Evolutionary conservation across 441 rosid species (phyloP).

Genomic region (Pelargonium fulgidum): DNA sequence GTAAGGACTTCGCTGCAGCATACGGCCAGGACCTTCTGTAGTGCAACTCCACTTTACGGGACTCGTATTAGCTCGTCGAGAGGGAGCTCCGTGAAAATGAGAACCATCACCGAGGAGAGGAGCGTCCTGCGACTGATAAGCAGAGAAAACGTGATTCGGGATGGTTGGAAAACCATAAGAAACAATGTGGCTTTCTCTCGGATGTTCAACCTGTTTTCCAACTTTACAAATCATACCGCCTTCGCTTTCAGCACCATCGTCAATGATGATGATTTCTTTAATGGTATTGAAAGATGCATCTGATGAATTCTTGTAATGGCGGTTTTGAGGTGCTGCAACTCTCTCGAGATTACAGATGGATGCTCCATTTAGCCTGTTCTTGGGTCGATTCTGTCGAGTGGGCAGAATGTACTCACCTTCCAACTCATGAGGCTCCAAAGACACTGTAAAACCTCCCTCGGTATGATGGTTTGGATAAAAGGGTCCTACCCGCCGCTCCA

Average conservation of each 20-base stretch:
- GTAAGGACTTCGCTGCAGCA: slow-evolving; percentile 32
- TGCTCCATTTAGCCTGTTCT: slow-evolving; percentile 21
- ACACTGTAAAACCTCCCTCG: slow-evolving; percentile 22
- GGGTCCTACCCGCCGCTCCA: slow-evolving; percentile 21
- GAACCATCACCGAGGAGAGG: slow-evolving; percentile 21
- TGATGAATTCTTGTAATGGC: slow-evolving; percentile 16
- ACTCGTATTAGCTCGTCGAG: slow-evolving; percentile 28
- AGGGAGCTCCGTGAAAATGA: slow-evolving; percentile 21
- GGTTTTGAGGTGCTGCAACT: slow-evolving; percentile 19
- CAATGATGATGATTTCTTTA: slow-evolving; percentile 50
- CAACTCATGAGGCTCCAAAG: slow-evolving; percentile 26
- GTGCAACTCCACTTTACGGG: slow-evolving; percentile 37
- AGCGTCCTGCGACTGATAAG: slow-evolving; percentile 31
- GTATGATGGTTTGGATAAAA: slow-evolving; percentile 23
- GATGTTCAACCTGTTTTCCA: slow-evolving; percentile 22
- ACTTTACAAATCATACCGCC: slow-evolving; percentile 13
- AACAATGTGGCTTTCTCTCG: slow-evolving; percentile 23
- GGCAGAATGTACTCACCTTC: slow-evolving; percentile 25
- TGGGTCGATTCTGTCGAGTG: slow-evolving; percentile 18
- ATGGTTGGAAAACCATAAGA: slow-evolving; percentile 27
- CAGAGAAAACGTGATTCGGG: slow-evolving; percentile 23
- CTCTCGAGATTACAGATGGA: slow-evolving; percentile 19
- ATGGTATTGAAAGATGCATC: slow-evolving; percentile 19
- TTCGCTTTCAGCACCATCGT: slow-evolving; percentile 44
- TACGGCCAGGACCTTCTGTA: slow-evolving; percentile 28